Base-by-base conservation (phyloP, 2,329 filamentous ascomycete species). In the Westerdykella aurantiaca region DNA sequence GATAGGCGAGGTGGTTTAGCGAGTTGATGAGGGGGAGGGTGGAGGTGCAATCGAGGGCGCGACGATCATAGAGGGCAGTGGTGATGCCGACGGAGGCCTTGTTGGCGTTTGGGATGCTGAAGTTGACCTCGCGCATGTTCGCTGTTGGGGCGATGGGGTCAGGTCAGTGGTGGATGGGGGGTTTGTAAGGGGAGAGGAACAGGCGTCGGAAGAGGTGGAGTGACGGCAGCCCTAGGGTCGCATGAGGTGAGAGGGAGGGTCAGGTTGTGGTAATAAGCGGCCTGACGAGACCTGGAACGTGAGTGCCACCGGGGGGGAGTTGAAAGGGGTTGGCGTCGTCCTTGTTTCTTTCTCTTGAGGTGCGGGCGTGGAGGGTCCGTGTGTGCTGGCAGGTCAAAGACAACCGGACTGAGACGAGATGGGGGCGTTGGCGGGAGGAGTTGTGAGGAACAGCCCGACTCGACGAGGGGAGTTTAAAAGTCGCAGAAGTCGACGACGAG, bases 51-150 rank as follows among this genome's bases (percentile, higher is more conserved):
- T 98, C 93, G 61, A 98, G 85, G 39, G 93, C 93, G 67, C 93
- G 85, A 55, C 93, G 88, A 73, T 98, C 93, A 70, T 98, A 98
- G 50, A 98, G 81, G 67, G 93, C 94, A 45, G 93, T 96, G 56
- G 93, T 98, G 73, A 98, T 98, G 72, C 91, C 91, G 64, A 95
- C 90, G 46, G 91, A 95, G 63, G 93, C 93, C 85, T 97, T 97
- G 74, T 97, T 97, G 80, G 94, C 89, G 78, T 93, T 96, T 43
- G 93, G 91, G 68, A 97, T 96, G 74, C 90, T 96, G 74, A 97
- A 97, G 73, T 97, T 97, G 74, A 95, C 90, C 81, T 98, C 93
- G 76, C 93, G 88, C 93, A 98, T 98, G 72, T 69, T 91, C 48
- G 56, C 33, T 51, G 47, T 17, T 21, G 42, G 50, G 41, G 41